phyloP scores from a whole-genome alignment of 2,329 filamentous ascomycete species.

The Phyllachora maydis region DNA sequence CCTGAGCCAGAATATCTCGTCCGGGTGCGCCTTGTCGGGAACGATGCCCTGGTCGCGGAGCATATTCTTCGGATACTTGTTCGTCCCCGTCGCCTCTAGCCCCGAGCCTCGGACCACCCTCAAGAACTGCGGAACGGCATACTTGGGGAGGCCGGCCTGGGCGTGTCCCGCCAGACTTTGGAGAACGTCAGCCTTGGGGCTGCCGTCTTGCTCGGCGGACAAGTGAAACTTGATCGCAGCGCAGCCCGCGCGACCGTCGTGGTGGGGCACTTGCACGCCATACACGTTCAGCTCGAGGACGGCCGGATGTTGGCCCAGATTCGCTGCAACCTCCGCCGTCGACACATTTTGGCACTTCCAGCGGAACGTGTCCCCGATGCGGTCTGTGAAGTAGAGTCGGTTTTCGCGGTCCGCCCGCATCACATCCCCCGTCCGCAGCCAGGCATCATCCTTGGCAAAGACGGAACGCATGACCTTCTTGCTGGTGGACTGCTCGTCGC shows the following conservation, averaged over 20 bases:
- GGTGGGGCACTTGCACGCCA: constrained; percentile 57
- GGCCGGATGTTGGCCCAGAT: constrained; percentile 42
- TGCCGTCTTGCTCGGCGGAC: too few relatives aligned
- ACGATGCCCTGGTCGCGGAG: constrained; percentile 57
- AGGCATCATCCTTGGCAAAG: constrained; percentile 56
- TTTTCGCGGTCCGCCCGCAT: constrained; percentile 50
- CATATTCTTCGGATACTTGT: constrained; percentile 69
- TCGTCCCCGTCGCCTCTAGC: constrained; percentile 53
- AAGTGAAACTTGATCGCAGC: constrained; percentile 41
- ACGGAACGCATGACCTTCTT: constrained; percentile 59
- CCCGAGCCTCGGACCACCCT: constrained; percentile 40
- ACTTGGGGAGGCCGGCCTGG: constrained; percentile 46
- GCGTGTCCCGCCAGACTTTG: constrained; percentile 38
- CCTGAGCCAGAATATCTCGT: constrained; percentile 43
- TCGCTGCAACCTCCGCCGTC: constrained; percentile 62
- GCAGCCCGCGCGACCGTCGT: constrained; percentile 71
- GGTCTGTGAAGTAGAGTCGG: constrained; percentile 60
- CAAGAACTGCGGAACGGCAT: constrained; percentile 61
- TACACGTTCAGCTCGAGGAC: constrained; percentile 73
- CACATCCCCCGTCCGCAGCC: constrained; percentile 71
- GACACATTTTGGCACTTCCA: constrained; percentile 77
- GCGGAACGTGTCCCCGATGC: constrained; percentile 58
- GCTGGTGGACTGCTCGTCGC: constrained; percentile 47
- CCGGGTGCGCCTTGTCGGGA: constrained; percentile 27
- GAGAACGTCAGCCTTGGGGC: constrained; percentile 22